Conservation (phyloP, 768 basidiomycete genomes). For the Rhizopogon salebrosus region DNA sequence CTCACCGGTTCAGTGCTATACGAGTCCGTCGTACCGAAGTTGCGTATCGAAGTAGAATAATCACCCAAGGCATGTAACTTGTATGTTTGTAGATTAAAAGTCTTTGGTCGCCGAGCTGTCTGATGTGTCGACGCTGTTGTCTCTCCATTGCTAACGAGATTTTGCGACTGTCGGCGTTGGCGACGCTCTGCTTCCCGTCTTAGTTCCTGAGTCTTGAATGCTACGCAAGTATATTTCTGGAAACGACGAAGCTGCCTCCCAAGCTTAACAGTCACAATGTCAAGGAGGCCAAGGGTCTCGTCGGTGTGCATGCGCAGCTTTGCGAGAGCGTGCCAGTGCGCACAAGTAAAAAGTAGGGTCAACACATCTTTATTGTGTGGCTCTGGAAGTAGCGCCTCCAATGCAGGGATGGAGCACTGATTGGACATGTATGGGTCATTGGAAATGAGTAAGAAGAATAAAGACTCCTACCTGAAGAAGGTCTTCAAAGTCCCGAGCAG, state of each 20-base stretch:
- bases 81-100: slow-evolving; percentile 24
- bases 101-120: neutral
- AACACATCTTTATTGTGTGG: slow-evolving; percentile 5
- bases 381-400: slow-evolving; percentile 7
- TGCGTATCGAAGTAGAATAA: slow-evolving; percentile 18
- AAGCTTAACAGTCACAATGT: slow-evolving; percentile 7
- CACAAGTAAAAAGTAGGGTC: slow-evolving; percentile 12
- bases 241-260: slow-evolving; percentile 21
- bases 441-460: neutral
- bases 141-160: neutral
- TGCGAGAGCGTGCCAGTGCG: slow-evolving; percentile 15
- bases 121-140: neutral
- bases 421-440: neutral
- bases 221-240: slow-evolving; percentile 9
- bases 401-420: slow-evolving; percentile 9
- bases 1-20: slow-evolving; percentile 28
- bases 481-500: slow-evolving; percentile 30
- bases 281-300: slow-evolving; percentile 11
- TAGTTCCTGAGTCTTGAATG: slow-evolving; percentile 17
- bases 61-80: slow-evolving; percentile 31
- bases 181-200: slow-evolving; percentile 1
- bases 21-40: slow-evolving; percentile 28
- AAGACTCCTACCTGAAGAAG: slow-evolving; percentile 21
- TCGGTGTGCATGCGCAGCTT: slow-evolving; percentile 29
- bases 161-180: neutral